Conservation (phyloP, 768 basidiomycete species). For the Coprinopsis cinerea region DNA sequence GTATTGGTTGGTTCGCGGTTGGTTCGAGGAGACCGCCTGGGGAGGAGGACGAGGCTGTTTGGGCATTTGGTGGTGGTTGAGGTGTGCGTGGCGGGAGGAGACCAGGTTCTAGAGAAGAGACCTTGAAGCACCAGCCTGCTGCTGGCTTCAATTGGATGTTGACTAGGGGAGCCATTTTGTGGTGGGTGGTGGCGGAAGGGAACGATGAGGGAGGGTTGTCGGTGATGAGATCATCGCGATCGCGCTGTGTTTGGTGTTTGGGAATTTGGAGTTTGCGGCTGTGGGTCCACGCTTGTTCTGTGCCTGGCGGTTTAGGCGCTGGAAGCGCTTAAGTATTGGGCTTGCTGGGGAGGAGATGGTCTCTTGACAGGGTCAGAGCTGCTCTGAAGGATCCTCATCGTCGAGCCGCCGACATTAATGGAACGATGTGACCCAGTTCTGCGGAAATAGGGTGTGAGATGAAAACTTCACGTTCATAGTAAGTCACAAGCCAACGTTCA, state of each 20-base stretch:
- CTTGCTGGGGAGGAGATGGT: no score
- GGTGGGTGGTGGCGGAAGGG: not conserved
- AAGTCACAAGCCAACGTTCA: no score
- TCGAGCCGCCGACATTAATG: no score
- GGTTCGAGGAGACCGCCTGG: constrained; percentile 19
- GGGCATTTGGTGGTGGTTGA: constrained; percentile 5
- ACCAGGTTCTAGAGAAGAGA: constrained; percentile 37
- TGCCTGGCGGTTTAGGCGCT: no score
- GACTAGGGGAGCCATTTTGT: not conserved
- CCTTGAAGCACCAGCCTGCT: constrained; percentile 71
- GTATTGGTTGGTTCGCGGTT: constrained; percentile 16
- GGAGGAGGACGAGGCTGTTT: constrained; percentile 13
- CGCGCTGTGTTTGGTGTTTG: not conserved
- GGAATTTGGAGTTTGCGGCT: not conserved
- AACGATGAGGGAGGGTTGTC: not conserved
- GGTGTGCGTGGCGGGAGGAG: constrained; percentile 23
- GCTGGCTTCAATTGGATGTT: constrained; percentile 28
- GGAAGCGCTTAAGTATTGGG: no score
- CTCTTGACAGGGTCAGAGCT: no score
- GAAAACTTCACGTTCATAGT: no score
- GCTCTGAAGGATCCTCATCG: no score
- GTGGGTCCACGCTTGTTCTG: not conserved
- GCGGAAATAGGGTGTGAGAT: no score
- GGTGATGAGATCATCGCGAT: not conserved
- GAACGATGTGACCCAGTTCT: no score